These are phyloP conservation scores for Phytomonas serpens DNA, from an alignment of 208 protist species.

Conservation along the genomic window DNA sequence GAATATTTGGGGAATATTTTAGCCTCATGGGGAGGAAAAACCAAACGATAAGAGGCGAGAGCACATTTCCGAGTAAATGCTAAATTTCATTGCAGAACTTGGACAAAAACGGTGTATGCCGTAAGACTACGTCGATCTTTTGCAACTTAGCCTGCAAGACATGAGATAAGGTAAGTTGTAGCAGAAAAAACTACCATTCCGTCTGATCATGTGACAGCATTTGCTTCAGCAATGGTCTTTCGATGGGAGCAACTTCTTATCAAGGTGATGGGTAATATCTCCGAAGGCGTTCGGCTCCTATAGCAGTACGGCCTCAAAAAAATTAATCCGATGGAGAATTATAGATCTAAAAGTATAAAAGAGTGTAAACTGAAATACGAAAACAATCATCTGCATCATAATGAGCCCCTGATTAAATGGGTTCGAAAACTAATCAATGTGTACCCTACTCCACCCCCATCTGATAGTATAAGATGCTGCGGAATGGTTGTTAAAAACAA, in stretches of 20 bases:
- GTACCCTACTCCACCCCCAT: no score
- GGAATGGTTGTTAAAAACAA: no score
- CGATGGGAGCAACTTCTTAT: not conserved
- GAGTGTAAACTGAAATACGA: no score
- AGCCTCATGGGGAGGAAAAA: not conserved
- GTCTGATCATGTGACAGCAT: not conserved
- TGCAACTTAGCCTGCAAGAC: not conserved
- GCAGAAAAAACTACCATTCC: not conserved
- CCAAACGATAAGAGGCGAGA: not conserved
- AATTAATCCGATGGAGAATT: no score
- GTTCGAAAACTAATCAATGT: no score
- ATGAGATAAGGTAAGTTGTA: not conserved
- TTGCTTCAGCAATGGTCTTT: not conserved
- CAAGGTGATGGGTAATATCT: no score
- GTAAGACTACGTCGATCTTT: not conserved
- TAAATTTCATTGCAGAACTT: not conserved
- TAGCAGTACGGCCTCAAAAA: no score
- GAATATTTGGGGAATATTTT: not conserved
- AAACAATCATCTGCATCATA: no score
- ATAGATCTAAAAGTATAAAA: no score
- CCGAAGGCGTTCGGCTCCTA: no score
- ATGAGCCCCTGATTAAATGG: no score
- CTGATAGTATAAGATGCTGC: no score
- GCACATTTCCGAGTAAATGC: not conserved
- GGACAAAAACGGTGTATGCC: not conserved